Percentiles rank a stretch among this genome's conserved stretches.
Conservation (phyloP, 1,284 basidiomycete species). For the Apiotrichum sp. region DNA sequence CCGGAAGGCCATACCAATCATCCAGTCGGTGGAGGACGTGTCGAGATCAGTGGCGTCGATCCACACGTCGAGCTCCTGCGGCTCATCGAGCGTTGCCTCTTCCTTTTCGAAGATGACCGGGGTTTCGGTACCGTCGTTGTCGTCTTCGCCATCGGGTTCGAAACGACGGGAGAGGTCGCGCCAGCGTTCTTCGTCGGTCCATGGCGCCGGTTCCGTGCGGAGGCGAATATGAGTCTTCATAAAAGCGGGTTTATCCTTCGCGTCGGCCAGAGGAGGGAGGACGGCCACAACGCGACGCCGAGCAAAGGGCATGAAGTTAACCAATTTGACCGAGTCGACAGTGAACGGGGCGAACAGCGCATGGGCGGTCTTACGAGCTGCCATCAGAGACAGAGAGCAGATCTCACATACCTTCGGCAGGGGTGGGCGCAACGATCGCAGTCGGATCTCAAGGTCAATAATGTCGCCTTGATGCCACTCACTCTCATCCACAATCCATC, state of each 20-base stretch:
- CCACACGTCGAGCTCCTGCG: conserved; percentile 22
- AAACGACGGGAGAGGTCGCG: neutral
- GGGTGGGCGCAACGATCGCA: neutral
- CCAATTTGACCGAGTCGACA: neutral
- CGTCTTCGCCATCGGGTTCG: conserved; percentile 2
- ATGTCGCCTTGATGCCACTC: too few species aligned
- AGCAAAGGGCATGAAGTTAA: conserved; percentile 28
- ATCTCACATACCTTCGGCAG: conserved; percentile 1
- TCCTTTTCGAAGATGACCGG: conserved; percentile 20
- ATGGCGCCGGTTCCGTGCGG: conserved; percentile 29
- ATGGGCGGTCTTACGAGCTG: conserved; percentile 2
- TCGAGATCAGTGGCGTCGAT: too few species aligned
- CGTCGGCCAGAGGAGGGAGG: conserved; percentile 8
- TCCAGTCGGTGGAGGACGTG: conserved; percentile 9
- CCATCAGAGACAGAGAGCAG: neutral
- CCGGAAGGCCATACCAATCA: conserved; percentile 33
- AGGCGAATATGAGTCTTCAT: conserved; percentile 15
- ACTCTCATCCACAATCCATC: too few species aligned
- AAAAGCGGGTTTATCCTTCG: neutral
- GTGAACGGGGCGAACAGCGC: neutral
- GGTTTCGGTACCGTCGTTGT: neutral
- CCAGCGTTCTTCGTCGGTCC: conserved; percentile 34
- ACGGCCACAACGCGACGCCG: conserved; percentile 25
- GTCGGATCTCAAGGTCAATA: too few species aligned
- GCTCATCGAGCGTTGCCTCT: conserved; percentile 18